phyloP scores from a whole-genome alignment of 495 filamentous ascomycete species.

The Lophiostoma macrostomum region DNA sequence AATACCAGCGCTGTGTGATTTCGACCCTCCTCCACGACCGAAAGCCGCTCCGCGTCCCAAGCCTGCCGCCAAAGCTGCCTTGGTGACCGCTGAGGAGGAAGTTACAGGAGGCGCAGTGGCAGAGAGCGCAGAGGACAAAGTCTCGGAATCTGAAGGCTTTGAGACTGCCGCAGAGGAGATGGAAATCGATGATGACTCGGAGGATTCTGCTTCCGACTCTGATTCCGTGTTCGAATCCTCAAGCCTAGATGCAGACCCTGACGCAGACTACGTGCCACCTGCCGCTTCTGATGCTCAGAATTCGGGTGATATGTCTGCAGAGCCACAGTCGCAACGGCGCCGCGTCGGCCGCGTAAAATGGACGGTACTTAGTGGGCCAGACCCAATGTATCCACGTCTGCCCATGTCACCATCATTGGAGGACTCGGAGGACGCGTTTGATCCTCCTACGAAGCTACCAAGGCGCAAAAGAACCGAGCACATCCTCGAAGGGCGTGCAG shows the following conservation, averaged over 20 bases:
- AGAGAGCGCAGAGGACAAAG: conserved; percentile 22
- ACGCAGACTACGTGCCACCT: conserved; percentile 12
- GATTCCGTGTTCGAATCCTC: conserved; percentile 10
- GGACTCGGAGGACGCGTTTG: conserved; percentile 3
- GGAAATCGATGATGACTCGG: conserved; percentile 2
- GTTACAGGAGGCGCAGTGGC: background rate
- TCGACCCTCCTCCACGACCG: background rate
- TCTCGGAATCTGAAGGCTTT: conserved; percentile 29
- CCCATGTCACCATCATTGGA: background rate
- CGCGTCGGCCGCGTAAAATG: conserved; percentile 19
- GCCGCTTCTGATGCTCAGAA: background rate
- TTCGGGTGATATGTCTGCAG: background rate
- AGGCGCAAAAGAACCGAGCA: background rate
- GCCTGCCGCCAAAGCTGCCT: background rate
- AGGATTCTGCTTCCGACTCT: conserved; percentile 4
- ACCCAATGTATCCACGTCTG: conserved; percentile 7
- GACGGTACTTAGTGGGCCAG: background rate
- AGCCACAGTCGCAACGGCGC: background rate
- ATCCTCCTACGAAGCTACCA: background rate
- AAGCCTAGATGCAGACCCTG: background rate
- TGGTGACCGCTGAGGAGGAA: background rate
- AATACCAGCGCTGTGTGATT: conserved; percentile 18
- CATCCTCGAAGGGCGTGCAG: background rate
- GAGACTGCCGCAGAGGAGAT: conserved; percentile 27
- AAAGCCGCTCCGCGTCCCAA: background rate